phyloP scores from a whole-genome alignment of 352 stramenopile species.

The Phytopythium boreale region DNA sequence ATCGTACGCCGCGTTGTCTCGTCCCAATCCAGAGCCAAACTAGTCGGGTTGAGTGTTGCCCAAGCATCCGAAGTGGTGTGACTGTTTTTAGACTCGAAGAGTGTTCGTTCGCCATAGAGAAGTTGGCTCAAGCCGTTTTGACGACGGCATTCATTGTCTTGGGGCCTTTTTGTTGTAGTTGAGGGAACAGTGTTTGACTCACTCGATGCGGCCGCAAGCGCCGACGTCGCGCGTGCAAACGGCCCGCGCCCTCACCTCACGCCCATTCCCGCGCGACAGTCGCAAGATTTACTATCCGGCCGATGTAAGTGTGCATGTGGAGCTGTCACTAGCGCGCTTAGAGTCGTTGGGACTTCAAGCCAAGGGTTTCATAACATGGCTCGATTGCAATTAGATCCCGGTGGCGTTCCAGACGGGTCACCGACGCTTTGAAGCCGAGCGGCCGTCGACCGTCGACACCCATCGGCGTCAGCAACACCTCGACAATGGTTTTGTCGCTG shows the following conservation, averaged over 20 bases:
- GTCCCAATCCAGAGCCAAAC: not conserved
- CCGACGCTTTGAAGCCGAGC: constrained; percentile 24
- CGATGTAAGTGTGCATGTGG: constrained; percentile 17
- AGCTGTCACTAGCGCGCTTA: not conserved
- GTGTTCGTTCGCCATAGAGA: not conserved
- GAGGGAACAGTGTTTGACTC: no score
- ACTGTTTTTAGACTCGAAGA: not conserved
- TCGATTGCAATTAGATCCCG: constrained; percentile 21
- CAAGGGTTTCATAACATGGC: not conserved
- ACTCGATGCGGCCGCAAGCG: constrained; percentile 15
- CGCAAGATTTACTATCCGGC: constrained; percentile 32
- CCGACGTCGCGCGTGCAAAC: constrained; percentile 7
- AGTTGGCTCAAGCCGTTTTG: not conserved
- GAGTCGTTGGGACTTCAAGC: no score
- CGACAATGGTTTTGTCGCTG: constrained; percentile 25
- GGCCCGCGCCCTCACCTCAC: not conserved
- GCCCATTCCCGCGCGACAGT: constrained; percentile 16
- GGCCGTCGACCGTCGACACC: constrained; percentile 29
- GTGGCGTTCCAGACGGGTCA: constrained; percentile 20
- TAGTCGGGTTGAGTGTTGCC: not conserved
- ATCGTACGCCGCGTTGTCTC: constrained; percentile 14
- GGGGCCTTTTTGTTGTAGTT: not conserved
- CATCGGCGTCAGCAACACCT: constrained; percentile 23
- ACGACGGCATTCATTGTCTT: not conserved
- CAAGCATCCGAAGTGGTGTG: not conserved